Evolutionary conservation across 148 eudicot species (phyloP), one percentile per base, ranked within the genome.

Genomic region (Nepenthes gracilis): DNA sequence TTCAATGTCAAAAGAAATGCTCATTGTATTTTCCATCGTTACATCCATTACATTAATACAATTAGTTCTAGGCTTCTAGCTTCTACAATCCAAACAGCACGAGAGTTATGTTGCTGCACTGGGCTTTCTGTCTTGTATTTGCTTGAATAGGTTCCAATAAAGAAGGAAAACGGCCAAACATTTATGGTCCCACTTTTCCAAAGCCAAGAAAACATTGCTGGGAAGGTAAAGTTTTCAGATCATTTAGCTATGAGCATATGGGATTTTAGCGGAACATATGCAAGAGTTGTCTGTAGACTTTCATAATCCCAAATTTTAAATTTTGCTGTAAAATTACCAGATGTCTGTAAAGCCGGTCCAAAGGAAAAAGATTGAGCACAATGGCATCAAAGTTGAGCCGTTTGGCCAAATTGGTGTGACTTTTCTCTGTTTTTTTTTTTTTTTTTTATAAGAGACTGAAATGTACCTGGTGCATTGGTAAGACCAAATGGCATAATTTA

Each of bases 341-440:
- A 84, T 93, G 53, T 84, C 85, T 33, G 57, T 88, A 34, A 95
- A 88, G 79, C 98, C 98, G 45, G 85, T 83, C 61, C 89, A 80
- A 77, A 96, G 96, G 61, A 93, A 88, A 71, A 93, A 88, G 76
- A 84, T 93, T 68, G 98, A 93, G 71, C 98, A 93, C 71, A 88
- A 88, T 72, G 98, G 98, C 63, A 88, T 88, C 40, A 93, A 93
- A 70, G 79, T 93, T 65, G 98, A 93, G 81, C 98, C 88, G 65
- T 91, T 93, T 66, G 98, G 98, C 14, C 98, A 93, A 78, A 93
- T 93, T 72, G 98, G 98, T 93, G 57, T 47, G 79, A 11, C 11
- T 0, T 11, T 2, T 2, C 53, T 49, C 11, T 11, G 11, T 51
- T 36, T 53, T 12, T 36, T 47, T 14, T 35, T 52, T 34, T 15